Conservation (phyloP, 352 stramenopile genomes). For the Aphanomyces invadans region DNA sequence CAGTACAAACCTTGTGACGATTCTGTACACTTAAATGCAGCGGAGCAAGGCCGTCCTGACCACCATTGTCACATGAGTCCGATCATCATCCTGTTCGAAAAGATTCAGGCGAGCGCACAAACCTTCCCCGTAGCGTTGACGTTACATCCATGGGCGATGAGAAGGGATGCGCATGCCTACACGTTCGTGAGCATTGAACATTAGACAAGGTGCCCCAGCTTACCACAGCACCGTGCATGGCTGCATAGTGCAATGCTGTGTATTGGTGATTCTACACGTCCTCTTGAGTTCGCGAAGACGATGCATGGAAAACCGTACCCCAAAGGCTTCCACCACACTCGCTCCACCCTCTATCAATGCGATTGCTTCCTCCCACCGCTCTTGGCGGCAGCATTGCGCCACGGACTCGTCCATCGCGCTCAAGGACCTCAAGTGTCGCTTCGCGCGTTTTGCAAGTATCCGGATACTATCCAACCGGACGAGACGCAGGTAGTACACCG, state of each 20-base stretch:
- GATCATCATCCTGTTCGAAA: not conserved
- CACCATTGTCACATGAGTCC: too few species aligned
- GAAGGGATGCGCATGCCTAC: conserved; percentile 6
- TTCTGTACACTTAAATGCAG: conserved; percentile 10
- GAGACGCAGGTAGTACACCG: not conserved
- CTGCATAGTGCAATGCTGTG: conserved; percentile 8
- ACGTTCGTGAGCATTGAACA: not conserved
- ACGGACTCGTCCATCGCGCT: conserved; percentile 1
- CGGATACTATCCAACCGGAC: not conserved
- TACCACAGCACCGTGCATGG: conserved; percentile 19
- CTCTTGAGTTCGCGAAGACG: not conserved
- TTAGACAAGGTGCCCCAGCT: not conserved
- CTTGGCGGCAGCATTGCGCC: conserved; percentile 8
- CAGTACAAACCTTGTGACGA: not conserved
- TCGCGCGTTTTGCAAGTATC: conserved; percentile 7
- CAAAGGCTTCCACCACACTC: conserved; percentile 5
- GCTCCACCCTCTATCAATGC: not conserved
- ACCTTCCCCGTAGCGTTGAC: conserved; percentile 20
- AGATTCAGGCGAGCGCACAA: not conserved
- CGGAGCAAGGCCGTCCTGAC: not conserved
- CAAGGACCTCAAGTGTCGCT: not conserved
- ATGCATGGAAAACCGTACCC: conserved; percentile 3
- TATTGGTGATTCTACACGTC: conserved; percentile 11
- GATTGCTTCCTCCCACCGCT: conserved; percentile 9
- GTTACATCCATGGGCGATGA: not conserved